A percentile compares a stretch with the other conserved stretches of the same genome.
Conservation (phyloP, 2,329 filamentous ascomycete species). For the Raffaelea albimanens region DNA sequence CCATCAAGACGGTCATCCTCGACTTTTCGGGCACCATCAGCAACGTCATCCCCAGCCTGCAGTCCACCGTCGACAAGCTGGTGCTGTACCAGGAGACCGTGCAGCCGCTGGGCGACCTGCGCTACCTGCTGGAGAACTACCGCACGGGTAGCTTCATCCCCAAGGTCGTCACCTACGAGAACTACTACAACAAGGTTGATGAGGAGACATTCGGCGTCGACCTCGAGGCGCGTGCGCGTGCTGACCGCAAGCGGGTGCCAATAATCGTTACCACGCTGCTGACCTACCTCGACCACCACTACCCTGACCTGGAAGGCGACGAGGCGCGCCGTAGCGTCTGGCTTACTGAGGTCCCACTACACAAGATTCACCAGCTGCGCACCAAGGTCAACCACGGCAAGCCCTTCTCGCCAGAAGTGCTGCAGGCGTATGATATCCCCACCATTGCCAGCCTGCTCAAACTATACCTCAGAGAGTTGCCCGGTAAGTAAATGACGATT, state of each 20-base stretch:
- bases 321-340: slow-evolving; percentile 87
- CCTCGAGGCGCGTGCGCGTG: slow-evolving; percentile 85
- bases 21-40: slow-evolving; percentile 96
- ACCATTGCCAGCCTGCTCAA: slow-evolving; percentile 89
- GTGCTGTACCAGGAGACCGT: slow-evolving; percentile 98
- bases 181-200: slow-evolving; percentile 97
- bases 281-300: slow-evolving; percentile 92
- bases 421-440: slow-evolving; percentile 86
- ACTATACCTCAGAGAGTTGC: slow-evolving; percentile 88
- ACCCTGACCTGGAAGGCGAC: slow-evolving; percentile 94
- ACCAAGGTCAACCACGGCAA: slow-evolving; percentile 81
- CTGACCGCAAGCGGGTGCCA: slow-evolving; percentile 91
- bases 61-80: slow-evolving; percentile 96
- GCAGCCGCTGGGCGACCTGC: slow-evolving; percentile 81
- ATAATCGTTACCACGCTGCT: slow-evolving; percentile 85
- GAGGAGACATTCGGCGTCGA: slow-evolving; percentile 98
- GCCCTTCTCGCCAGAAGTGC: slow-evolving; percentile 60
- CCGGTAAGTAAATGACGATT: slow-evolving; percentile 51
- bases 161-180: slow-evolving; percentile 88
- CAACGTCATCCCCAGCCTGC: slow-evolving; percentile 93
- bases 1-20: slow-evolving; percentile 94
- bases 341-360: slow-evolving; percentile 83
- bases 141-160: slow-evolving; percentile 88
- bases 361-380: slow-evolving; percentile 76
- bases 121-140: slow-evolving; percentile 95